Evolutionary conservation across 331 rosid genomes (phyloP).

Genomic region (Rhamnella rubrinervis): DNA sequence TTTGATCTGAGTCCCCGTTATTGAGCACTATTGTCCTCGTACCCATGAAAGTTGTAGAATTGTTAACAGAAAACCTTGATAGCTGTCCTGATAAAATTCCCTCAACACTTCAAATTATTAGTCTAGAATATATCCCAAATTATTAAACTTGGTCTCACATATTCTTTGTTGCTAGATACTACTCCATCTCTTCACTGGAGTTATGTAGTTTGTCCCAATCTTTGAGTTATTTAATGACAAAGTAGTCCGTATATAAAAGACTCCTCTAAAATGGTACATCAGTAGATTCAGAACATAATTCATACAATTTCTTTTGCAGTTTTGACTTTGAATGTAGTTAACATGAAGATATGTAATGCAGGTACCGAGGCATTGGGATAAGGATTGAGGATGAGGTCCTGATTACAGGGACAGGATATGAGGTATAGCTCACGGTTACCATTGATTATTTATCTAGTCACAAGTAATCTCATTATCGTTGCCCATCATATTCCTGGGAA

Average conservation of each 20-base stretch:
- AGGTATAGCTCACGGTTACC: slow-evolving; percentile 45
- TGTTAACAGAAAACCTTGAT: not conserved
- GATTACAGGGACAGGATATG: slow-evolving; percentile 82
- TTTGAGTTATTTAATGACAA: not conserved
- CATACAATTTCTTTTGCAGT: not conserved
- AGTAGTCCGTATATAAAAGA: slow-evolving; percentile 6
- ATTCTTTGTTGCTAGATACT: slow-evolving; percentile 11
- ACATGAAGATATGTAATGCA: slow-evolving; percentile 31
- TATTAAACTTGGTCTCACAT: not conserved
- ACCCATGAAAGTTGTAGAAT: not conserved
- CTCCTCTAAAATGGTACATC: not conserved
- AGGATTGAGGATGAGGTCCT: slow-evolving; percentile 93
- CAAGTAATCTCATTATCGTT: not conserved
- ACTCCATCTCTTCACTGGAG: slow-evolving; percentile 7
- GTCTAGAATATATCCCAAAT: too few species aligned
- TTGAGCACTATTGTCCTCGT: not conserved
- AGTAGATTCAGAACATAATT: not conserved
- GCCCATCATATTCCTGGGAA: not conserved
- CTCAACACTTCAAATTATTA: too few species aligned
- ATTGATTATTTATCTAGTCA: slow-evolving; percentile 5
- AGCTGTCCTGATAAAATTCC: not conserved
- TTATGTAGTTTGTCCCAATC: too few species aligned
- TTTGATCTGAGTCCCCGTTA: not conserved
- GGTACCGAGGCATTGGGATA: slow-evolving; percentile 79
- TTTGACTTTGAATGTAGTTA: slow-evolving; percentile 28